Conservation (phyloP, 108 stramenopile genomes). For the Fragilariopsis cylindrus region DNA sequence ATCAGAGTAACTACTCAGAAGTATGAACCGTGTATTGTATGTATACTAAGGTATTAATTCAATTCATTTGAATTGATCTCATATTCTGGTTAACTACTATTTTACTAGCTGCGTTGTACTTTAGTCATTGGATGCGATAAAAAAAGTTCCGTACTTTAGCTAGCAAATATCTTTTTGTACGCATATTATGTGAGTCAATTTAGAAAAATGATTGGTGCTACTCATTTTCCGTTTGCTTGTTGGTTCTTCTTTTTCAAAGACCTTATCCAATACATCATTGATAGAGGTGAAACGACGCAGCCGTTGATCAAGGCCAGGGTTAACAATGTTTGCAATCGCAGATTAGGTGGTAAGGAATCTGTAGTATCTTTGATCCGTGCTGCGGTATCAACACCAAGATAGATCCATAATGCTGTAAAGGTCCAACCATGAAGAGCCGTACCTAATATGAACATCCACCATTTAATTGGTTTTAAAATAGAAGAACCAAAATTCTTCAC, state of each 20-base stretch:
- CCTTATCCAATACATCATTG: slow-evolving; percentile 48
- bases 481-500: slow-evolving; percentile 72
- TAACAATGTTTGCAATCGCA: slow-evolving; percentile 25
- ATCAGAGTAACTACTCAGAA: too few relatives aligned
- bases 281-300: slow-evolving; percentile 38
- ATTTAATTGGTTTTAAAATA: slow-evolving; percentile 27
- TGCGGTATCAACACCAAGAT: slow-evolving; percentile 68
- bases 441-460: slow-evolving; percentile 40
- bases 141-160: too few relatives aligned
- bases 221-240: background rate
- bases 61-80: too few relatives aligned
- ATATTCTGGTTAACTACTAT: too few relatives aligned
- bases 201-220: too few relatives aligned
- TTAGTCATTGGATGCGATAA: too few relatives aligned
- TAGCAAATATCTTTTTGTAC: too few relatives aligned
- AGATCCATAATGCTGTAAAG: slow-evolving; percentile 77
- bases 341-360: slow-evolving; percentile 7
- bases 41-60: too few relatives aligned
- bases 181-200: too few relatives aligned
- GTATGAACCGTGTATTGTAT: too few relatives aligned
- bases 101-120: too few relatives aligned
- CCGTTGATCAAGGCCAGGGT: slow-evolving; percentile 36
- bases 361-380: slow-evolving; percentile 24
- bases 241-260: slow-evolving; percentile 23
- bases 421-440: slow-evolving; percentile 66